These are phyloP conservation scores for Diplodia intermedia DNA, from an alignment of 2,329 filamentous ascomycete species.

Conservation along the genomic window DNA sequence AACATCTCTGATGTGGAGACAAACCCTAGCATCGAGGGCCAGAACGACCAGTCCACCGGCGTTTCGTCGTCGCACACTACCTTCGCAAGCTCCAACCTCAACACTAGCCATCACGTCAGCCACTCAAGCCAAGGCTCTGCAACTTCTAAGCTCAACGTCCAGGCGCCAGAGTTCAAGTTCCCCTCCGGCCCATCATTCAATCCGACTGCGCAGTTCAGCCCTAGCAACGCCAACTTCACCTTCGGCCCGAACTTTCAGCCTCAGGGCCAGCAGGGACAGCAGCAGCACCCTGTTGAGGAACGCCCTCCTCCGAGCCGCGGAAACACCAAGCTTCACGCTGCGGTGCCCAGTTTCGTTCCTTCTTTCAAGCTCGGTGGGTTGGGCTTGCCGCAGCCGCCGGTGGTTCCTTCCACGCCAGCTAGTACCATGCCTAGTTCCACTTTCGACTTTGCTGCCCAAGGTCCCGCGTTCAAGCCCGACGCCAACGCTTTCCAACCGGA, in stretches of 20 bases:
- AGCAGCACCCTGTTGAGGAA: conserved; percentile 31
- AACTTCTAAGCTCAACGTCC: conserved; percentile 82
- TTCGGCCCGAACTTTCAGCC: conserved; percentile 54
- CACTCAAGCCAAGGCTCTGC: conserved; percentile 69
- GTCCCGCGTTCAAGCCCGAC: conserved; percentile 39
- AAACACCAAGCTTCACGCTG: conserved; percentile 70
- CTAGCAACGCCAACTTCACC: conserved; percentile 48
- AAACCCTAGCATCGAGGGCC: conserved; percentile 48
- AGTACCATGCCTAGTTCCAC: conserved; percentile 28
- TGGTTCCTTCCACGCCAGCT: conserved; percentile 16
- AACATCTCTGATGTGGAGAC: conserved; percentile 48
- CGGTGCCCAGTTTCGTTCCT: conserved; percentile 75
- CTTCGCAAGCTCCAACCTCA: conserved; percentile 68
- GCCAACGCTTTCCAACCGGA: conserved; percentile 34
- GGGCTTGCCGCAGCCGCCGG: conserved; percentile 9
- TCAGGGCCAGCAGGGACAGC: conserved; percentile 37
- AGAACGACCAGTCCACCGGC: conserved; percentile 46
- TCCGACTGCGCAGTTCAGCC: conserved; percentile 53
- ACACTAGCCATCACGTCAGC: conserved; percentile 45
- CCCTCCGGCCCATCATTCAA: conserved; percentile 53
- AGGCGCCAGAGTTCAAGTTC: conserved; percentile 87
- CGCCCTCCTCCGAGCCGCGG: conserved; percentile 57
- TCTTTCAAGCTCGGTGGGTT: conserved; percentile 41
- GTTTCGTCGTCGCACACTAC: conserved; percentile 48
- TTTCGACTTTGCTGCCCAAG: conserved; percentile 35